Base-by-base conservation (phyloP, 805 yeast species). In the Zygosaccharomyces rouxii region DNA sequence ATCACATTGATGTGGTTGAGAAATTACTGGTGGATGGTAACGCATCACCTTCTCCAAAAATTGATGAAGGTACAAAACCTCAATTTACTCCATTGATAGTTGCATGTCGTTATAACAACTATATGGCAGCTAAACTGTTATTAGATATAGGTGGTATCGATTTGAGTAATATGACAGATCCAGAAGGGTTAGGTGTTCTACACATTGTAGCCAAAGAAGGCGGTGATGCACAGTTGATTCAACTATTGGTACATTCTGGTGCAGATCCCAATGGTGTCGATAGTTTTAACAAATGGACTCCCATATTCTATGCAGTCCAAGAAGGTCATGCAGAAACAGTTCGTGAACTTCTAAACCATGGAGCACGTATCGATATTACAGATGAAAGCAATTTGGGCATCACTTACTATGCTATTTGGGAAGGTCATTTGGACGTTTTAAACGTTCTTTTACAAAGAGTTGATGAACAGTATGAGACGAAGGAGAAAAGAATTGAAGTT, bases 161-260 rank as follows among this genome's bases (percentile, higher is more conserved):
- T 25, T 46, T 53, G 2, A 30, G 57, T 46, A 40, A 56, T 47
- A 29, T 61, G 64, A 70, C 84, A 65, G 79, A 92, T 62, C 95
- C 95, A 0, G 97, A 92, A 69, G 95, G 99, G 0, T 74, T 89
- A 41, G 78, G 81, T 38, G 96, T 97, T 0, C 70, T 92, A 39
- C 99, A 94, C 65, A 84, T 92, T 30, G 89, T 84, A 23, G 90
- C 97, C 0, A 78, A 94, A 44, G 81, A 85, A 5, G 97, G 97
- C 18, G 68, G 67, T 0, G 89, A 84, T 62, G 72, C 74, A 53
- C 71, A 80, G 49, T 72, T 92, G 28, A 81, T 94, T 10, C 78
- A 83, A 26, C 66, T 89, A 40, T 70, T 94, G 29, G 75, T 86
- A 1, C 69, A 77, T n/a, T 76, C 84, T 54, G 92, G 90, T 4